These are phyloP conservation scores for Alternaria tenuissima DNA, from an alignment of 2,329 filamentous ascomycete genomes.

Conservation along the genomic window DNA sequence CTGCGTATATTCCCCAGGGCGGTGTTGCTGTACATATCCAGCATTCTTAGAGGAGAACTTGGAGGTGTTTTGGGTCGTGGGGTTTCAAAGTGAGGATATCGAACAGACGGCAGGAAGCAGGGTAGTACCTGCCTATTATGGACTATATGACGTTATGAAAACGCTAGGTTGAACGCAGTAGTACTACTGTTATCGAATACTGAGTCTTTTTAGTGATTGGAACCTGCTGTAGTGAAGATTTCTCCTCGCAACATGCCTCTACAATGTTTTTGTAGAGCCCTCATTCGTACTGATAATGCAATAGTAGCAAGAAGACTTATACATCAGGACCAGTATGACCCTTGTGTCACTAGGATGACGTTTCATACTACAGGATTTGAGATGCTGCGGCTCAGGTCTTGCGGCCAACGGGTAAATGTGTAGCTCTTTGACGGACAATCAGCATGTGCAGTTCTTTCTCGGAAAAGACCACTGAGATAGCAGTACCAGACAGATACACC, in stretches of 20 bases:
- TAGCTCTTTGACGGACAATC: background rate
- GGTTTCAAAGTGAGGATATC: too few species aligned
- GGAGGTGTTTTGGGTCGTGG: background rate
- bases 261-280: background rate
- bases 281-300: background rate
- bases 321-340: background rate
- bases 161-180: background rate
- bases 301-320: background rate
- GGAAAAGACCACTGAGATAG: background rate
- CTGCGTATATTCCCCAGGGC: conserved; percentile 7
- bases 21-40: conserved; percentile 10
- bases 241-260: background rate
- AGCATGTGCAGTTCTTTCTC: background rate
- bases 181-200: background rate
- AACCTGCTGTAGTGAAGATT: background rate
- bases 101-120: background rate
- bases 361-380: background rate
- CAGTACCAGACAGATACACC: background rate
- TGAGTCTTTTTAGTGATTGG: background rate
- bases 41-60: background rate
- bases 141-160: background rate
- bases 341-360: background rate
- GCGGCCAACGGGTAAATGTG: background rate
- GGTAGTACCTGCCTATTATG: background rate
- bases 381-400: background rate